phyloP scores from a whole-genome alignment of 192 early-diverging fungal species.

The Glomus cerebriforme region DNA sequence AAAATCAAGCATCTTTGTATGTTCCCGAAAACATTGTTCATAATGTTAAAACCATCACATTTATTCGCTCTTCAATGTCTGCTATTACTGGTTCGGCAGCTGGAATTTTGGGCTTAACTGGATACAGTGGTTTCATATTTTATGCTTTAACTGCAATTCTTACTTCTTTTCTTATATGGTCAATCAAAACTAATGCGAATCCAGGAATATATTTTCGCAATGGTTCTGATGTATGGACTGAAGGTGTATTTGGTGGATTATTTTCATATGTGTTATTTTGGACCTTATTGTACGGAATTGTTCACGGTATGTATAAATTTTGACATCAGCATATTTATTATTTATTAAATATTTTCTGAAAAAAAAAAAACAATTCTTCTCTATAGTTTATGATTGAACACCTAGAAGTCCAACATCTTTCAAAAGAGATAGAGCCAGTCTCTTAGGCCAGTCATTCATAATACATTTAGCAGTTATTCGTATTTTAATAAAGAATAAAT shows the following conservation, averaged over 20 bases:
- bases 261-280: slow-evolving; percentile 77
- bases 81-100: slow-evolving; percentile 81
- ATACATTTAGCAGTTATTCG: no score
- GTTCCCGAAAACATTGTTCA: slow-evolving; percentile 55
- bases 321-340: no score
- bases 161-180: slow-evolving; percentile 59
- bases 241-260: slow-evolving; percentile 59
- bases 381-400: no score
- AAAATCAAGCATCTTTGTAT: slow-evolving; percentile 39
- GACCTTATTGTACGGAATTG: slow-evolving; percentile 76
- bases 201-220: slow-evolving; percentile 61
- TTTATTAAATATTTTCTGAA: no score
- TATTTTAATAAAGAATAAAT: no score
- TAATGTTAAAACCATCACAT: slow-evolving; percentile 64
- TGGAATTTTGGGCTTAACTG: slow-evolving; percentile 86
- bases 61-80: slow-evolving; percentile 69
- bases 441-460: no score
- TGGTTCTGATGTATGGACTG: slow-evolving; percentile 53
- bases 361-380: no score
- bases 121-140: slow-evolving; percentile 82
- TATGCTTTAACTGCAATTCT: slow-evolving; percentile 70
- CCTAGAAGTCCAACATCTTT: no score
- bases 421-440: no score
- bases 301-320: slow-evolving; percentile 49
- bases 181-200: slow-evolving; percentile 59